Conservation (phyloP, 176 grass and related monocot genomes). For the Rhynchospora breviuscula region DNA sequence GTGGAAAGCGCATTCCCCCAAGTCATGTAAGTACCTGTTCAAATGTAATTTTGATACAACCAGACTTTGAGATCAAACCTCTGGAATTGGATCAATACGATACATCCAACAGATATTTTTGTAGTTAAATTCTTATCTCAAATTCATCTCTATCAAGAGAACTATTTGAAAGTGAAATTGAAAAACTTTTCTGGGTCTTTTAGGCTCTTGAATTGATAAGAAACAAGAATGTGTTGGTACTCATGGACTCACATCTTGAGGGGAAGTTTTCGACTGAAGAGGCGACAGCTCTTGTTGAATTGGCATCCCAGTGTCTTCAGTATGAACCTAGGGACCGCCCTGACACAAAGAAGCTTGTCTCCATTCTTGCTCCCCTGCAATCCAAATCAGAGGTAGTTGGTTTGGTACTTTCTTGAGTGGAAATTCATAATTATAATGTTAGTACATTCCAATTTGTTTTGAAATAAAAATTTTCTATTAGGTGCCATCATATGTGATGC, state of each 20-base stretch:
- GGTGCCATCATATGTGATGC: conserved; percentile 83
- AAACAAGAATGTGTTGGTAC: conserved; percentile 43
- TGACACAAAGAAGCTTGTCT: conserved; percentile 58
- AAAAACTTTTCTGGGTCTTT: conserved; percentile 15
- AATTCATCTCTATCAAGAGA: background rate
- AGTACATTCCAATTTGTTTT: background rate
- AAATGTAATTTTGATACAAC: background rate
- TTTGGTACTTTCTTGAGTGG: background rate
- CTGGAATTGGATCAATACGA: background rate
- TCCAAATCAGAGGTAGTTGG: conserved; percentile 78
- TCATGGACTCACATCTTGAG: conserved; percentile 99
- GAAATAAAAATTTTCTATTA: conserved; percentile 26
- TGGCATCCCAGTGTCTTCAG: conserved; percentile 78
- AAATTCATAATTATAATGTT: conserved; percentile 1
- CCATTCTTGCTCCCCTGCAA: conserved; percentile 61
- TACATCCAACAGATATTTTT: background rate
- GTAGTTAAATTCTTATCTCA: background rate
- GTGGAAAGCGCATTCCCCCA: conserved; percentile 97
- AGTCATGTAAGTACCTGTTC: conserved; percentile 60
- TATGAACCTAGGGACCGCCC: conserved; percentile 98
- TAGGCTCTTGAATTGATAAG: conserved; percentile 98
- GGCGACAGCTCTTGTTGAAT: conserved; percentile 67
- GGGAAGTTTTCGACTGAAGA: conserved; percentile 88
- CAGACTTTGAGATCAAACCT: background rate
- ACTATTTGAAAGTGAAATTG: background rate